These are phyloP conservation scores for Bruguiera hainesii DNA, from an alignment of 441 rosid genomes.

Conservation along the genomic window DNA sequence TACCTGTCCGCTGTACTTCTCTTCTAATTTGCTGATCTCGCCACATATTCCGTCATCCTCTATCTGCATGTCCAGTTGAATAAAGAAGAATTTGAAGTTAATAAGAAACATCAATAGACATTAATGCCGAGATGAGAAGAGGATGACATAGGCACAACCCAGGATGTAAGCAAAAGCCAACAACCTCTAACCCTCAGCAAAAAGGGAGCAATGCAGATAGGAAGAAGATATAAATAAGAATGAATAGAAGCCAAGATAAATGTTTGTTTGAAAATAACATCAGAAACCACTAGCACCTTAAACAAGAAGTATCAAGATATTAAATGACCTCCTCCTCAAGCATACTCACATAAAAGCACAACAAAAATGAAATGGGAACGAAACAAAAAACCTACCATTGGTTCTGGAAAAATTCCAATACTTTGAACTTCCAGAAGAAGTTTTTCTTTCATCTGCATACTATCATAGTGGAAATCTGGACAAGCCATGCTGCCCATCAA, in stretches of 20 bases:
- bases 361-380: conserved; percentile 1
- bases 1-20: conserved; percentile 64
- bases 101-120: conserved; percentile 9
- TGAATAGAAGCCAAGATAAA: conserved; percentile 7
- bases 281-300: background rate
- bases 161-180: conserved; percentile 1
- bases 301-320: background rate
- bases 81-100: conserved; percentile 27
- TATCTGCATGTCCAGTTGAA: conserved; percentile 50
- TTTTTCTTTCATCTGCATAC: conserved; percentile 62
- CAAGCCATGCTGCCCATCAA: conserved; percentile 32
- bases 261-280: background rate
- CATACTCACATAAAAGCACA: background rate
- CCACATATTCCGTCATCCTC: conserved; percentile 60
- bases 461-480: conserved; percentile 59
- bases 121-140: conserved; percentile 6
- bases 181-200: background rate
- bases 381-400: conserved; percentile 45
- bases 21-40: conserved; percentile 59
- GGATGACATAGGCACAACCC: conserved; percentile 1
- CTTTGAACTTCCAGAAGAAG: conserved; percentile 78
- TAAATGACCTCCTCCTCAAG: background rate
- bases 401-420: conserved; percentile 75
- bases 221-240: background rate
- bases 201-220: background rate